These are phyloP conservation scores for Aspergillus aculeatinus DNA, from an alignment of 2,329 filamentous ascomycete species.

Conservation along the genomic window DNA sequence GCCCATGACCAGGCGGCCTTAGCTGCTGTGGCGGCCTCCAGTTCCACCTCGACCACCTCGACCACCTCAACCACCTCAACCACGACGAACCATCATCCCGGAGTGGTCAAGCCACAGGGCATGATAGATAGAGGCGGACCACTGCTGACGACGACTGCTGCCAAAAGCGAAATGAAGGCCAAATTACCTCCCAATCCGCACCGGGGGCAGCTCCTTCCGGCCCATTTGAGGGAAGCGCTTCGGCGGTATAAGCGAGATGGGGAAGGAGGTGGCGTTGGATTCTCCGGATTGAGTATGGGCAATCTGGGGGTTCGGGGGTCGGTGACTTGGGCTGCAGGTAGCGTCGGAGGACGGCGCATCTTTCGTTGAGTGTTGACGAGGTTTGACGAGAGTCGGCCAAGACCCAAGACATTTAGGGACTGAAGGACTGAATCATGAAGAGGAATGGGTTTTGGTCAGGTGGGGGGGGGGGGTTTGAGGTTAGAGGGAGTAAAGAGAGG, in stretches of 20 bases:
- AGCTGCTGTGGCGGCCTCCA: constrained; percentile 49
- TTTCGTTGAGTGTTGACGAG: constrained; percentile 36
- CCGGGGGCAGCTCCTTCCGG: constrained; percentile 48
- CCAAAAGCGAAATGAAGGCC: constrained; percentile 25
- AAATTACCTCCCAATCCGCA: constrained; percentile 45
- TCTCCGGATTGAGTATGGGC: constrained; percentile 48
- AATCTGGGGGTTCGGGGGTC: constrained; percentile 46
- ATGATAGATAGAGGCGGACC: neutral
- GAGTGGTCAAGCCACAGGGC: constrained; percentile 5
- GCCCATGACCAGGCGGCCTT: constrained; percentile 54
- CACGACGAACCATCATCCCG: constrained; percentile 10
- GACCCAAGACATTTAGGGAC: neutral
- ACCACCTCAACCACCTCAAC: neutral
- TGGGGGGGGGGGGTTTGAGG: too few species aligned
- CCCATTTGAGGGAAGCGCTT: constrained; percentile 51
- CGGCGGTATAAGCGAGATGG: constrained; percentile 50
- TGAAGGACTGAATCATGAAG: neutral
- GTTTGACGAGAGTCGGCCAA: neutral
- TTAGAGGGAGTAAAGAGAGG: too few species aligned
- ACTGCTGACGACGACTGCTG: neutral
- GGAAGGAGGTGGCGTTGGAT: constrained; percentile 50
- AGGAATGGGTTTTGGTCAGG: neutral
- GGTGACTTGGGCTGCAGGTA: constrained; percentile 44
- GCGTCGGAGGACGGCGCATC: constrained; percentile 42
- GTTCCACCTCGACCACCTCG: constrained; percentile 48